Conservation (phyloP, 2,329 filamentous ascomycete genomes). For the Colletotrichum sp. region DNA sequence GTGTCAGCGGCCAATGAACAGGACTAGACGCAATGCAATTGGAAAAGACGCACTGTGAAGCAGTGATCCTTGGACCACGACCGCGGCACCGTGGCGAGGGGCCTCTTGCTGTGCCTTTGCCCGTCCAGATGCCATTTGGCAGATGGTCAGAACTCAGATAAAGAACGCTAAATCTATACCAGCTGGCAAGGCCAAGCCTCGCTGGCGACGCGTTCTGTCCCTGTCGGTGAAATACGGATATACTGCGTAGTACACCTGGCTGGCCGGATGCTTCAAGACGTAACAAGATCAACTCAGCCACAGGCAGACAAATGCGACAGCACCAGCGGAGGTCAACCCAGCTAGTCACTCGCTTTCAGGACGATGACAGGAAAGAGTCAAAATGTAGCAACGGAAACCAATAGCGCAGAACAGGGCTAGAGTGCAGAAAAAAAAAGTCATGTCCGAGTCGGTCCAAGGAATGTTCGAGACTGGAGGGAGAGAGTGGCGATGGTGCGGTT, state of each 20-base stretch:
- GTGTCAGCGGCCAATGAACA: background rate
- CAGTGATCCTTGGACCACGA: background rate
- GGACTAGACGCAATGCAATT: background rate
- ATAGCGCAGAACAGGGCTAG: background rate
- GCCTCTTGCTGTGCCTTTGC: background rate
- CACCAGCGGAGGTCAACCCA: background rate
- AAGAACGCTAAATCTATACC: background rate
- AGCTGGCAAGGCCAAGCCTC: background rate
- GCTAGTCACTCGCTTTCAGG: background rate
- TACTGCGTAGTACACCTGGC: too few relatives aligned
- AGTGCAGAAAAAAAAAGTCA: background rate
- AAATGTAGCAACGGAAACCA: background rate
- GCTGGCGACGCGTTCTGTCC: background rate
- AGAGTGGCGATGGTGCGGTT: background rate
- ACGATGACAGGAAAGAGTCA: background rate
- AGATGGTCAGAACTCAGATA: background rate
- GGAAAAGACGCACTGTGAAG: background rate
- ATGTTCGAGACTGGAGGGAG: background rate
- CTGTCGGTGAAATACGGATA: background rate
- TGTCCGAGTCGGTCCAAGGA: background rate
- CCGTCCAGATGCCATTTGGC: background rate
- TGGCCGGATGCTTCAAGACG: background rate
- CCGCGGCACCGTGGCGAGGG: background rate
- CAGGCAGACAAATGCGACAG: background rate
- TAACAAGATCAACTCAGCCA: background rate